phyloP scores from a whole-genome alignment of 495 filamentous ascomycete genomes.

The Barbatosphaeria neglecta region DNA sequence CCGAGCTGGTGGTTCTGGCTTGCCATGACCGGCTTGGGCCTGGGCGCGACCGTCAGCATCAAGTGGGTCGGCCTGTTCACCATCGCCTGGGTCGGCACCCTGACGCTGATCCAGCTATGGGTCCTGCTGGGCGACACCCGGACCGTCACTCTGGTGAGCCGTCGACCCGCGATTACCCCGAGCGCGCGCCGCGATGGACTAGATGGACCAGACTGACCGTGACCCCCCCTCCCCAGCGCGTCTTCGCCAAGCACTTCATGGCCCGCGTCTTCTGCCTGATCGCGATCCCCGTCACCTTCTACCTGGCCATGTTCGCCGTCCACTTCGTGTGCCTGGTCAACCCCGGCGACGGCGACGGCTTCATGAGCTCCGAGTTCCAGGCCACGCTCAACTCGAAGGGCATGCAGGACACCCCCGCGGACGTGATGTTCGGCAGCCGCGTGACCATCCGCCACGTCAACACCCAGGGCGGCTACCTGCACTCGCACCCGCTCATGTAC shows the following conservation, averaged over 20 bases:
- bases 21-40: constrained; percentile 66
- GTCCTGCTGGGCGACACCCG: constrained; percentile 79
- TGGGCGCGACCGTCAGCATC: constrained; percentile 87
- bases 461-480: constrained; percentile 93
- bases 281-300: constrained; percentile 78
- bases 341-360: constrained; percentile 93
- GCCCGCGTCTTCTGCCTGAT: constrained; percentile 88
- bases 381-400: constrained; percentile 90
- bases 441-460: constrained; percentile 84
- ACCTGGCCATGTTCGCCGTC: constrained; percentile 90
- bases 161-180: too few species aligned
- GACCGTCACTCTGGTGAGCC: constrained; percentile 62
- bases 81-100: constrained; percentile 90
- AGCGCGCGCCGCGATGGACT: too few species aligned
- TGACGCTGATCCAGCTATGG: constrained; percentile 90
- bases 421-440: constrained; percentile 80
- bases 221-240: constrained; percentile 34
- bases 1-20: constrained; percentile 98
- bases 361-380: constrained; percentile 99
- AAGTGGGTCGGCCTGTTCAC: constrained; percentile 99
- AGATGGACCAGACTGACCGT: constrained; percentile 1
- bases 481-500: constrained; percentile 96
- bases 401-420: constrained; percentile 90
- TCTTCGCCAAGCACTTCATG: constrained; percentile 92
- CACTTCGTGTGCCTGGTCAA: constrained; percentile 90